A percentile compares a stretch with the other conserved stretches of the same genome.
phyloP scores from a whole-genome alignment of 2,329 filamentous ascomycete genomes.

The Calonectria pseudoturangicola region DNA sequence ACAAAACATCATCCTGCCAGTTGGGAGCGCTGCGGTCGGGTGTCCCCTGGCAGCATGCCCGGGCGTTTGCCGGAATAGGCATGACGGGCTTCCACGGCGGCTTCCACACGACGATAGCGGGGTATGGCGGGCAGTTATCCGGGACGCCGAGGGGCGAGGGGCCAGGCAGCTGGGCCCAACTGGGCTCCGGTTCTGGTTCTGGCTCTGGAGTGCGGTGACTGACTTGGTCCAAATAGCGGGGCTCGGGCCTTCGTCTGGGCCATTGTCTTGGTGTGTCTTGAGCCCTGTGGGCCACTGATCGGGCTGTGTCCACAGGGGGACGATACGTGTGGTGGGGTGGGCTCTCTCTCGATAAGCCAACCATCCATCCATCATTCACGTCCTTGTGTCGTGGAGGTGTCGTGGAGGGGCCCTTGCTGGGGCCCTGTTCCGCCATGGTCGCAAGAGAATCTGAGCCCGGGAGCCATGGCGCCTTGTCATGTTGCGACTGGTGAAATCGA shows the following conservation, averaged over 20 bases:
- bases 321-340: conserved; percentile 31
- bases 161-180: conserved; percentile 19
- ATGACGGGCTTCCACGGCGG: conserved; percentile 53
- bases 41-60: conserved; percentile 33
- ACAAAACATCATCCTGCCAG: conserved; percentile 34
- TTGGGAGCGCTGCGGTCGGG: conserved; percentile 42
- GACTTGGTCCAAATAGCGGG: conserved; percentile 49
- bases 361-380: conserved; percentile 11
- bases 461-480: conserved; percentile 32
- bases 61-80: conserved; percentile 51
- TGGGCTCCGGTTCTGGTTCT: conserved; percentile 10
- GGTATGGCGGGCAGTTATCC: conserved; percentile 52
- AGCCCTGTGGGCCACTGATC: conserved; percentile 46
- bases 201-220: conserved; percentile 12
- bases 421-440: conserved; percentile 45
- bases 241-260: conserved; percentile 38
- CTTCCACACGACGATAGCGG: conserved; percentile 55
- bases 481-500: conserved; percentile 7
- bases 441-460: conserved; percentile 44
- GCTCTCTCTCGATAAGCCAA: conserved; percentile 48
- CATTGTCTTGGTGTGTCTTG: conserved; percentile 40
- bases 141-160: conserved; percentile 34
- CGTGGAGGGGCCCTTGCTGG: conserved; percentile 41
- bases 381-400: conserved; percentile 16
- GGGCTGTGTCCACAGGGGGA: conserved; percentile 48